Evolutionary conservation across 1,284 basidiomycete genomes (phyloP), one percentile per base, ranked within the genome.

Genomic region (Microbotryum intermedium): DNA sequence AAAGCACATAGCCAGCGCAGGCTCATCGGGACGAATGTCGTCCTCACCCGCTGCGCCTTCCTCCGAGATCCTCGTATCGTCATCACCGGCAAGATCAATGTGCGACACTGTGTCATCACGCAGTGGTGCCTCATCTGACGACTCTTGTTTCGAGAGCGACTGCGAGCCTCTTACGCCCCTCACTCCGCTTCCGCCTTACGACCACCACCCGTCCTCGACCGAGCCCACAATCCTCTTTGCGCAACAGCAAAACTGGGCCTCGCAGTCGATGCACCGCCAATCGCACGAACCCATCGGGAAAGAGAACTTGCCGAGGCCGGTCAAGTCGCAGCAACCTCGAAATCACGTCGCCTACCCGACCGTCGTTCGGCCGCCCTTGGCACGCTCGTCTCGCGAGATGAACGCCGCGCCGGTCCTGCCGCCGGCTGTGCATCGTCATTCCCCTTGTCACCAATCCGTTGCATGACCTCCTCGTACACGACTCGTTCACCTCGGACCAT

Each of bases 121-220:
- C 58, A 55, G 53, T 4, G 34, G 53, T 8, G 55, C 50, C 29
- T 56, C 61, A 6, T 63, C 58, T 49, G 58, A 58, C 48, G 57
- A 61, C 39, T 55, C 57, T 11, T 49, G 47, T 55, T 44, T 47
- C 25, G 63, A 65, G 20, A 59, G 61, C 49, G 53, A 61, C 44
- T 48, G 50, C 34, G 62, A 69, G 26, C 65, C 65, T 4, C 62
- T 57, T 42, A 69, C 68, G 25, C 68, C 68, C 16, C 45, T 60
- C 42, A 64, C 63, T 13, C 68, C 68, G 1, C 50, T 65, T 8
- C 56, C 61, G 25, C 56, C 61, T 0, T 58, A 59, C 52, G 34
- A 39, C 13, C 34, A 39, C 34, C 34, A 39, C 34, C 18, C 34
- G 34, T 56, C 63, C 9, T 21, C 50, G 8, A 25, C 54, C 30